Percentiles rank a stretch among this genome's conserved stretches.
Evolutionary conservation across 192 early-diverging fungal genomes (phyloP).

Genomic region (Rhizoclosmatium sp.): DNA sequence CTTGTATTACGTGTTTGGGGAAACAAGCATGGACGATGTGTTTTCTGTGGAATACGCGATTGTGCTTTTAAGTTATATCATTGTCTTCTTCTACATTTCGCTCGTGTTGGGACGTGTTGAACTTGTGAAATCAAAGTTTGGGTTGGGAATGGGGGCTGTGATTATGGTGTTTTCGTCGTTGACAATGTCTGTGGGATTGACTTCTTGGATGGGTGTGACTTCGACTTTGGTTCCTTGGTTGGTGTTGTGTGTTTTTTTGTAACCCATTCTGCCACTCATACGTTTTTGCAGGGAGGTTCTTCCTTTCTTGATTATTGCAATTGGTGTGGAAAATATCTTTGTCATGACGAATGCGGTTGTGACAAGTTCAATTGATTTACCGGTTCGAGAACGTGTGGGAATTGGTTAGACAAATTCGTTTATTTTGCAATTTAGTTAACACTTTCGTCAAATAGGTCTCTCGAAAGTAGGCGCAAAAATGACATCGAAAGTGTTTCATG

Average conservation of each 20-base stretch:
- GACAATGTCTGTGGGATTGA: conserved; percentile 72
- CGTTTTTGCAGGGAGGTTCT: conserved; percentile 63
- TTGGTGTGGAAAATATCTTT: conserved; percentile 82
- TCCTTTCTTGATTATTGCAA: conserved; percentile 73
- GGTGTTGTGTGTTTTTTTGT: conserved; percentile 18
- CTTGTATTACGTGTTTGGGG: conserved; percentile 46
- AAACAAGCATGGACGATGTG: neutral
- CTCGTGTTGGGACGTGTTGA: conserved; percentile 69
- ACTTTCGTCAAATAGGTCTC: conserved; percentile 51
- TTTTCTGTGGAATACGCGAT: conserved; percentile 46
- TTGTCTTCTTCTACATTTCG: conserved; percentile 76
- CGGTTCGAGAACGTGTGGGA: conserved; percentile 77
- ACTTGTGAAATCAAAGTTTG: conserved; percentile 80
- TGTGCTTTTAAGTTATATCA: conserved; percentile 63
- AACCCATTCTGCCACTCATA: neutral
- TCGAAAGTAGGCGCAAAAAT: conserved; percentile 75
- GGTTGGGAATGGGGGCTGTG: conserved; percentile 72
- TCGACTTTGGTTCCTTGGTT: conserved; percentile 73
- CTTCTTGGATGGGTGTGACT: conserved; percentile 63
- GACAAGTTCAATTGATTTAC: conserved; percentile 70
- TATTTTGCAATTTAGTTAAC: too few species aligned
- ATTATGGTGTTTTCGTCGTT: conserved; percentile 70
- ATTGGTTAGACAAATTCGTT: conserved; percentile 46
- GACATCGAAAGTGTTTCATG: conserved; percentile 59
- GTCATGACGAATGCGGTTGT: conserved; percentile 77